Percentiles rank a stretch among this genome's conserved stretches.
Conservation (phyloP, 2,329 filamentous ascomycete species). For the Fusarium keratoplasticum region DNA sequence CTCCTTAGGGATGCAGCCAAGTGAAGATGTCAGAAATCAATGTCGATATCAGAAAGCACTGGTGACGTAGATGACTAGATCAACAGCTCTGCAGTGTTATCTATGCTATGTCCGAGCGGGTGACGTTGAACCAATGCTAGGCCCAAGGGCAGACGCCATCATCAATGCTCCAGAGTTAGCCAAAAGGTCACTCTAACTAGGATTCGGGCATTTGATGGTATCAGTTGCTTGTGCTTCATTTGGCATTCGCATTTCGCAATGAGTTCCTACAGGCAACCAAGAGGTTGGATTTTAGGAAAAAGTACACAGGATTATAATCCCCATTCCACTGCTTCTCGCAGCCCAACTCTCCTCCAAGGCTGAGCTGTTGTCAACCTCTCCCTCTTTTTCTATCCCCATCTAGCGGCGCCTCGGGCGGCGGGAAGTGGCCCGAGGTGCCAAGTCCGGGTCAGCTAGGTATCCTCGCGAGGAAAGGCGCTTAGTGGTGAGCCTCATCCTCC, state of each 20-base stretch:
- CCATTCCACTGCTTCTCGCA: constrained; percentile 39
- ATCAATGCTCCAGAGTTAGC: neutral
- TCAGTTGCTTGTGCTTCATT: constrained; percentile 41
- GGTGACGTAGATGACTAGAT: neutral
- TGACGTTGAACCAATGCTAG: neutral
- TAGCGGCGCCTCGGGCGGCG: constrained; percentile 21
- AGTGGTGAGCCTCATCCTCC: constrained; percentile 67
- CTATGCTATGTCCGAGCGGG: neutral
- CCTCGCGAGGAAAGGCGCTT: constrained; percentile 43
- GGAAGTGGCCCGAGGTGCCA: constrained; percentile 8
- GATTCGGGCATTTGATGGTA: neutral
- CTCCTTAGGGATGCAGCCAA: neutral
- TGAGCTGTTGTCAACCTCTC: constrained; percentile 22
- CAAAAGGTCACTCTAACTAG: neutral
- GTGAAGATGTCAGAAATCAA: neutral
- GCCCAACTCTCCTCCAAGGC: constrained; percentile 7
- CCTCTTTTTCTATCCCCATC: constrained; percentile 32
- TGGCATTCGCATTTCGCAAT: constrained; percentile 47
- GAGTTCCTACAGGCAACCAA: constrained; percentile 48
- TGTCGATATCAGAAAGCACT: constrained; percentile 7
- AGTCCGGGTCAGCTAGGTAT: constrained; percentile 13
- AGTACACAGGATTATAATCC: constrained; percentile 52
- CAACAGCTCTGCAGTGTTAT: neutral
- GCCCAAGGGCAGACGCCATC: neutral
- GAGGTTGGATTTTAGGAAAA: constrained; percentile 50